Evolutionary conservation across 371 early-diverging fungal species (phyloP).

Genomic region (Basidiobolus meristosporus): DNA sequence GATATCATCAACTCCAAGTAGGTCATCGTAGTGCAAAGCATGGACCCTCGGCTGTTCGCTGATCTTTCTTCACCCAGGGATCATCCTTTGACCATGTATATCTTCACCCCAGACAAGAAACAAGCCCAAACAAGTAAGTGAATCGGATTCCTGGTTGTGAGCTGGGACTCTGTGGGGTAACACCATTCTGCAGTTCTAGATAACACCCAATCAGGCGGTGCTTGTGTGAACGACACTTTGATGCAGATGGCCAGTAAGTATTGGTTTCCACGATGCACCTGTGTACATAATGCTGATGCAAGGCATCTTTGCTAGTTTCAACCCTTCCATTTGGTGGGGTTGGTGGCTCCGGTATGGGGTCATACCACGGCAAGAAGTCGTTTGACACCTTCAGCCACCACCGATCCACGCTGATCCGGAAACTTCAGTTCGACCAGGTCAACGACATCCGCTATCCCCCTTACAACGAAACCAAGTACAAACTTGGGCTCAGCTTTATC

Average conservation of each 20-base stretch:
- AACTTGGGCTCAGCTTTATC: background rate
- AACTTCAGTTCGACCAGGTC: too few relatives aligned
- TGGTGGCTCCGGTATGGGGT: constrained; percentile 75
- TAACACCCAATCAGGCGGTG: constrained; percentile 54
- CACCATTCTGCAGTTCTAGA: background rate
- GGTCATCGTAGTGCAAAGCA: constrained; percentile 10
- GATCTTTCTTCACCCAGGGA: constrained; percentile 8
- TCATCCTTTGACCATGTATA: constrained; percentile 50
- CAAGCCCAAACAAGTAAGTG: background rate
- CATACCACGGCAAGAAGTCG: constrained; percentile 62
- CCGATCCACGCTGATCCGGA: constrained; percentile 16
- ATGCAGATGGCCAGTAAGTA: constrained; percentile 30
- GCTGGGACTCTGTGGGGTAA: background rate
- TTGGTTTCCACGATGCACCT: background rate
- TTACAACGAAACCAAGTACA: constrained; percentile 2
- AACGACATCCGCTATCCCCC: constrained; percentile 1
- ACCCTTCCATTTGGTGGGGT: constrained; percentile 86
- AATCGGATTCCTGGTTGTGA: background rate
- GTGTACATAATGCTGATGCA: background rate
- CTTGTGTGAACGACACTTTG: constrained; percentile 61
- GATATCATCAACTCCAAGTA: constrained; percentile 31
- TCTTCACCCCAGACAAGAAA: constrained; percentile 15
- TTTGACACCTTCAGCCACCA: constrained; percentile 60
- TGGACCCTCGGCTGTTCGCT: constrained; percentile 8
- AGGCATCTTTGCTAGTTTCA: constrained; percentile 12